Evolutionary conservation across 768 basidiomycete genomes (phyloP).

Genomic region (Mycena belliarum): DNA sequence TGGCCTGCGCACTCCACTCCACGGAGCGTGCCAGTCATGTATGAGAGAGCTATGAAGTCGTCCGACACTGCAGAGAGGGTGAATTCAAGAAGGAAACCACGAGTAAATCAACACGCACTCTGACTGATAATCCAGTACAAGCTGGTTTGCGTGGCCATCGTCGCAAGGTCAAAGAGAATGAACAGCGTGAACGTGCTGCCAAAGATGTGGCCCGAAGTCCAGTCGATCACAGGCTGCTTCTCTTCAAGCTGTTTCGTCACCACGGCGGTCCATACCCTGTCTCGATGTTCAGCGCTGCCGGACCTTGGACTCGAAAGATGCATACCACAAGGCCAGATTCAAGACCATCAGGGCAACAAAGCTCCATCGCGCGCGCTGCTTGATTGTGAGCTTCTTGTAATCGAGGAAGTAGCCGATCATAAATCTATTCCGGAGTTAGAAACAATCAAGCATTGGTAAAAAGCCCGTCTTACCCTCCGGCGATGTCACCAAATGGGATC

Average conservation of each 20-base stretch:
- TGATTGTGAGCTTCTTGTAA: conserved; percentile 28
- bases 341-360: conserved; percentile 31
- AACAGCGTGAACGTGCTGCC: conserved; percentile 32
- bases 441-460: no score
- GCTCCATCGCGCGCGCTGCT: conserved; percentile 33
- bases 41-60: conserved; percentile 34
- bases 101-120: conserved; percentile 21
- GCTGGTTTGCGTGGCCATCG: conserved; percentile 36
- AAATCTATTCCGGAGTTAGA: conserved; percentile 1
- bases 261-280: conserved; percentile 33
- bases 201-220: conserved; percentile 32
- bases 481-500: conserved; percentile 31
- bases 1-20: conserved; percentile 36
- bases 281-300: not conserved
- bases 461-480: conserved; percentile 6
- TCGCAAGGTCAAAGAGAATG: conserved; percentile 33
- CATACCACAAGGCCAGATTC: conserved; percentile 31
- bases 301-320: not conserved
- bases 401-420: conserved; percentile 36
- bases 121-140: conserved; percentile 35
- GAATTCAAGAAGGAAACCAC: not conserved
- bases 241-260: conserved; percentile 34
- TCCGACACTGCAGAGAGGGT: conserved; percentile 28
- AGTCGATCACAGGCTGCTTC: conserved; percentile 32
- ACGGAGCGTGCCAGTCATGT: conserved; percentile 36